Conservation (phyloP, 2,329 filamentous ascomycete genomes). For the Byssothecium circinans region DNA sequence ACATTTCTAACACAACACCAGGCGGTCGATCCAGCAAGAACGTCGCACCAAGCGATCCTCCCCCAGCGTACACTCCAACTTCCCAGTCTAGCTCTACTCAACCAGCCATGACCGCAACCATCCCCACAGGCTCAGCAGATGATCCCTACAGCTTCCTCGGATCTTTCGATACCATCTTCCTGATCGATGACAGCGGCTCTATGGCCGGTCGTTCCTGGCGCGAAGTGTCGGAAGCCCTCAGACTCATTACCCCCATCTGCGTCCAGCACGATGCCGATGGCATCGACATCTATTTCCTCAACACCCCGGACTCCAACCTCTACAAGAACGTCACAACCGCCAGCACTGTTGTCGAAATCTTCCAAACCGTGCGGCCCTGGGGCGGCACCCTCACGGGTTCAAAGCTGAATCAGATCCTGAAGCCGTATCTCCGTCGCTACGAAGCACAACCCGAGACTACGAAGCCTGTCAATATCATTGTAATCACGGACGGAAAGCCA, state of each 20-base stretch:
- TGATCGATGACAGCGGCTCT: conserved; percentile 89
- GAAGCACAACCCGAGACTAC: conserved; percentile 54
- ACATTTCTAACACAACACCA: not conserved
- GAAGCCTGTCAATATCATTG: conserved; percentile 86
- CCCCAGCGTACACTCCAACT: conserved; percentile 47
- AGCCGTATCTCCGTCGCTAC: conserved; percentile 67
- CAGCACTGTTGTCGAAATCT: conserved; percentile 66
- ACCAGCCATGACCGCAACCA: conserved; percentile 3
- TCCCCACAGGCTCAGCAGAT: conserved; percentile 45
- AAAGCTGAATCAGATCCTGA: conserved; percentile 70
- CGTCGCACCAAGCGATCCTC: conserved; percentile 40
- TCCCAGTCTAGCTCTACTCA: conserved; percentile 7
- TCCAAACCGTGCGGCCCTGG: conserved; percentile 64
- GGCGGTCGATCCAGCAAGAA: not conserved
- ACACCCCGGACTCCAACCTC: conserved; percentile 61
- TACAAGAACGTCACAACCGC: conserved; percentile 67
- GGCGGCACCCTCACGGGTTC: conserved; percentile 75
- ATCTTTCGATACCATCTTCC: conserved; percentile 82
- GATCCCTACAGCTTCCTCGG: conserved; percentile 75
- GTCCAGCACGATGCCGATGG: conserved; percentile 78
- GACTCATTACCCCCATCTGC: conserved; percentile 78
- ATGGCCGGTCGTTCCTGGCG: conserved; percentile 79
- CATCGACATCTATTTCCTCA: conserved; percentile 90
- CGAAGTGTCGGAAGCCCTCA: conserved; percentile 71
- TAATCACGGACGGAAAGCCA: conserved; percentile 86